A percentile compares a stretch with the other conserved stretches of the same genome.
Conservation (phyloP, 352 stramenopile genomes). For the Phytophthora idaei region DNA sequence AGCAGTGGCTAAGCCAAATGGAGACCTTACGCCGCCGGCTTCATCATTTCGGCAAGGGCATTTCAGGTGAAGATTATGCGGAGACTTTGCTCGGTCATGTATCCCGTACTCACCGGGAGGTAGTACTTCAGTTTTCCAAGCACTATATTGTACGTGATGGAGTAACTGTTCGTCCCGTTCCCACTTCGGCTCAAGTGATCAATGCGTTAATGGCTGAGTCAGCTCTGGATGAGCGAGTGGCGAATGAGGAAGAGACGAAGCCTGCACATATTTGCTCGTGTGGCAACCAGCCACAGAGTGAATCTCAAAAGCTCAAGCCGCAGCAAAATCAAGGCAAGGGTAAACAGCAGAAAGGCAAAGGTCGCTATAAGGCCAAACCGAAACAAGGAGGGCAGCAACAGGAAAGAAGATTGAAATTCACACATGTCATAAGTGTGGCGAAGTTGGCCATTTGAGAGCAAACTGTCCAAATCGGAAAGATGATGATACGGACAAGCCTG, state of each 20-base stretch:
- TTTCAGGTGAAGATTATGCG: neutral
- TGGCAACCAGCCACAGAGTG: neutral
- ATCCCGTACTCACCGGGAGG: neutral
- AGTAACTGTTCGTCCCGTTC: neutral
- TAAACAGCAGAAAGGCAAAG: conserved; percentile 1
- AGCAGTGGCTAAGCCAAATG: too few species aligned
- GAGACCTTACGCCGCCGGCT: neutral
- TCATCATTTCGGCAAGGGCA: neutral
- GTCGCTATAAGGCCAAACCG: neutral
- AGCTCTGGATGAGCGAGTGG: neutral
- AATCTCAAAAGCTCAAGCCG: neutral
- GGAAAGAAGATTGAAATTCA: conserved; percentile 1
- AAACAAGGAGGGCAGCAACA: neutral
- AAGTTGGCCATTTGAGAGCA: neutral
- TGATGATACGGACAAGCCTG: neutral
- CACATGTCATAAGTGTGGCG: neutral
- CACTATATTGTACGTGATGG: neutral
- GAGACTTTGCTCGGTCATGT: neutral
- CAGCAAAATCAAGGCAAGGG: neutral
- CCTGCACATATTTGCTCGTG: neutral
- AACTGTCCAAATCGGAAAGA: neutral
- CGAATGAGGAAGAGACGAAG: neutral
- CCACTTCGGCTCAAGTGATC: neutral
- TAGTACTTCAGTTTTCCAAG: neutral
- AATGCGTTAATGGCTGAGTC: neutral